A percentile compares a stretch with the other conserved stretches of the same genome.
Evolutionary conservation across 2,329 filamentous ascomycete genomes (phyloP).

Genomic region (Colletotrichum theobromicola): DNA sequence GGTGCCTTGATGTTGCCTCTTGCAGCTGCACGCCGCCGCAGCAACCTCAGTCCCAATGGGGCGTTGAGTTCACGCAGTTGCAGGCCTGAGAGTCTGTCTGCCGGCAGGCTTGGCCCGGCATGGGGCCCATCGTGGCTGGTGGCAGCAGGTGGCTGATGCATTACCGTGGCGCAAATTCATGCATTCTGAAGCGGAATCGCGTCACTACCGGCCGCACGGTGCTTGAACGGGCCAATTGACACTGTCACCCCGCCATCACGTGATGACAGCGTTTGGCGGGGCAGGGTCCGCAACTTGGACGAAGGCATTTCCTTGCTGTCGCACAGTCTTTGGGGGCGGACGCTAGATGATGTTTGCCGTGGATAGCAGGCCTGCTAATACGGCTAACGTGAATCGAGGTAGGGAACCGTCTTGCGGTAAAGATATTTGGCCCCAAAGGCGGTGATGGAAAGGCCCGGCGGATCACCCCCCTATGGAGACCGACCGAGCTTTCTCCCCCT

Average conservation of each 20-base stretch:
- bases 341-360: neutral
- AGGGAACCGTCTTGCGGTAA: neutral
- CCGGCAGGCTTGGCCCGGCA: neutral
- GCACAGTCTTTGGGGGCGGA: neutral
- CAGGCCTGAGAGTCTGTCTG: neutral
- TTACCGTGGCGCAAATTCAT: neutral
- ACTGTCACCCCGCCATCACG: slow-evolving; percentile 22
- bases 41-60: neutral
- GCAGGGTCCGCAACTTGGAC: slow-evolving; percentile 3
- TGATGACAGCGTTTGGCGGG: slow-evolving; percentile 6
- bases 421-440: slow-evolving; percentile 11
- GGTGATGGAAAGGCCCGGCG: slow-evolving; percentile 15
- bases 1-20: neutral
- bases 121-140: neutral
- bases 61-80: neutral
- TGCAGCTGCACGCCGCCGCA: neutral
- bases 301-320: neutral
- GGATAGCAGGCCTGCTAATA: neutral
- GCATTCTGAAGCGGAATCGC: neutral
- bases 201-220: neutral
- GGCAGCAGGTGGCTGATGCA: neutral
- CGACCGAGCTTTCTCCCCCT: neutral
- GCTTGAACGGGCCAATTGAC: neutral
- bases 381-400: neutral
- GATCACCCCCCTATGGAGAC: slow-evolving; percentile 8